A percentile compares a stretch with the other conserved stretches of the same genome.
Evolutionary conservation across 148 eudicot species (phyloP).

Genomic region (Pouteria glomerata): DNA sequence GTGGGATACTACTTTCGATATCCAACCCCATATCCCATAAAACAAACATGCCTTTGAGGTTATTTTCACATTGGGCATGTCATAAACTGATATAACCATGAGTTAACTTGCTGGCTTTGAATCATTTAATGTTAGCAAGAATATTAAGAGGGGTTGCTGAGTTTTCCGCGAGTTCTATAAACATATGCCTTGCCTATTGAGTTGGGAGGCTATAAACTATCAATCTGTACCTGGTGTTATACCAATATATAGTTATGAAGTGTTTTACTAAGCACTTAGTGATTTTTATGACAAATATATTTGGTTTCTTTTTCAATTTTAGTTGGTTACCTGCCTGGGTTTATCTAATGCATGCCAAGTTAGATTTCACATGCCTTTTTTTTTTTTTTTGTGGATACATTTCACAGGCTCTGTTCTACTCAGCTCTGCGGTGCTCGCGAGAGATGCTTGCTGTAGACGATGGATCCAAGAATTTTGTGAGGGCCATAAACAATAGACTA

Average conservation of each 20-base stretch:
- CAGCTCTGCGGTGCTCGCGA: slow-evolving; percentile 79
- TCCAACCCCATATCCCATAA: too few relatives aligned
- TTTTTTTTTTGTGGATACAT: too few relatives aligned
- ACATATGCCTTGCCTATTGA: background rate
- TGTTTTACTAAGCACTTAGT: background rate
- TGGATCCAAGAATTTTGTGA: slow-evolving; percentile 66
- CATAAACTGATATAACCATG: background rate
- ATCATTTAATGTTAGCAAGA: background rate
- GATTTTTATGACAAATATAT: background rate
- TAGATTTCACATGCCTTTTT: slow-evolving; percentile 30
- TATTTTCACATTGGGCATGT: background rate
- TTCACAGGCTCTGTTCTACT: slow-evolving; percentile 87
- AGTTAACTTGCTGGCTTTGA: background rate
- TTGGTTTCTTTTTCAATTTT: background rate
- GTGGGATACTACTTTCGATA: too few relatives aligned
- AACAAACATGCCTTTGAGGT: background rate
- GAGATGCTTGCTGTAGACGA: slow-evolving; percentile 71
- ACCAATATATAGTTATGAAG: background rate
- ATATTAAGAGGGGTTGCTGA: background rate
- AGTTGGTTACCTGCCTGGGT: background rate
- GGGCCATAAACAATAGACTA: slow-evolving; percentile 73
- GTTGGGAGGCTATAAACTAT: background rate
- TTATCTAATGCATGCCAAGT: background rate
- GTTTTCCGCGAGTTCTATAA: background rate
- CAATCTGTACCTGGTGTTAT: background rate